phyloP scores from a whole-genome alignment of 2,329 filamentous ascomycete species.

The Chrysoporthe austroafricana region DNA sequence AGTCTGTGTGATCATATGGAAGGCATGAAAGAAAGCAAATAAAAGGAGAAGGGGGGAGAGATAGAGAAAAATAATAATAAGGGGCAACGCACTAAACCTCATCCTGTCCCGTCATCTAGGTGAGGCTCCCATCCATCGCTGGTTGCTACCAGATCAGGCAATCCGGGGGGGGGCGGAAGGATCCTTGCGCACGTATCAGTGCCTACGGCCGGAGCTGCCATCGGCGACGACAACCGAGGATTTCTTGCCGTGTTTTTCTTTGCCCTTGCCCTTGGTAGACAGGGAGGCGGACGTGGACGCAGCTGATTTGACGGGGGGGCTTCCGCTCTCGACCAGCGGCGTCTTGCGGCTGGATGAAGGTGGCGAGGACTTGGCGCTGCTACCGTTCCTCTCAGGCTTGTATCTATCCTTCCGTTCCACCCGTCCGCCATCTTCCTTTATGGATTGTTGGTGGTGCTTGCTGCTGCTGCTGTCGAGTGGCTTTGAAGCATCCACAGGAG shows the following conservation, averaged over 20 bases:
- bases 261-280: constrained; percentile 4
- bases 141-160: neutral
- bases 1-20: neutral
- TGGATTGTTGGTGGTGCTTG: constrained; percentile 17
- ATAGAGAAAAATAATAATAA: neutral
- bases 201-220: constrained; percentile 23
- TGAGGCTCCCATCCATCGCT: neutral
- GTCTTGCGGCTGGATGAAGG: constrained; percentile 13
- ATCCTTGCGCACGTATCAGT: neutral
- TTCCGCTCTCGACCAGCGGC: constrained; percentile 21
- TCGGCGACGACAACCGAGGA: constrained; percentile 26
- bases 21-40: neutral
- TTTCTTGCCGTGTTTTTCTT: constrained; percentile 21
- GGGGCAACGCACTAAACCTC: neutral
- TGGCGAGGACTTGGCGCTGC: constrained; percentile 10
- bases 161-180: neutral
- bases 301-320: constrained; percentile 9
- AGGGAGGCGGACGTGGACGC: neutral
- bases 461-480: constrained; percentile 12
- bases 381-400: constrained; percentile 17
- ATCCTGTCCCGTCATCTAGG: neutral
- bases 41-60: no score
- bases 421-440: constrained; percentile 15
- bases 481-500: neutral
- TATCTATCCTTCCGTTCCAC: constrained; percentile 23